Percentiles rank a stretch among this genome's conserved stretches.
Evolutionary conservation across 2,329 filamentous ascomycete species (phyloP).

Genomic region (Aspergillus proliferans): DNA sequence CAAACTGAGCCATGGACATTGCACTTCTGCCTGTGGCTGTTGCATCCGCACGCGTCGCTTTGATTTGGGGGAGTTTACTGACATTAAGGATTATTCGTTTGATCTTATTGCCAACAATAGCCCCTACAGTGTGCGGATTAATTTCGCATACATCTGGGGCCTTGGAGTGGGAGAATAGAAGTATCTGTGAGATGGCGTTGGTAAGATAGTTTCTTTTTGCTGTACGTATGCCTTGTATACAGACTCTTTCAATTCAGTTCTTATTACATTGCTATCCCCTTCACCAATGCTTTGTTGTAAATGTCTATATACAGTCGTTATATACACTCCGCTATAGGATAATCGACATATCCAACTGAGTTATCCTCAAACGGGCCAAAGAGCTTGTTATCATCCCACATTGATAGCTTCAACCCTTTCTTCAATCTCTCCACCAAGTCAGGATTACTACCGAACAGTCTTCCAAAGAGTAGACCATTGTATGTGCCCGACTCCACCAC

Average conservation of each 20-base stretch:
- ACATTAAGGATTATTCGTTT: not conserved
- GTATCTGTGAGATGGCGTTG: not conserved
- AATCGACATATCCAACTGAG: slow-evolving; percentile 25
- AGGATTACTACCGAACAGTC: slow-evolving; percentile 46
- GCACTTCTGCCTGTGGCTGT: not conserved
- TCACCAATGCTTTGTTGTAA: not conserved
- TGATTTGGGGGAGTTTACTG: not conserved
- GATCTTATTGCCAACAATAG: not conserved
- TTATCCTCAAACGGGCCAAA: slow-evolving; percentile 37
- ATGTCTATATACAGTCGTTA: not conserved
- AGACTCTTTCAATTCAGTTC: not conserved
- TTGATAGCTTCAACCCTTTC: slow-evolving; percentile 33
- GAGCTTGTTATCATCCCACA: slow-evolving; percentile 42
- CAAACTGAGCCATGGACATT: not conserved
- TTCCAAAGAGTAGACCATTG: slow-evolving; percentile 44
- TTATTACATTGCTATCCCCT: not conserved
- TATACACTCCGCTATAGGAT: slow-evolving; percentile 10
- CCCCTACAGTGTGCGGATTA: not conserved
- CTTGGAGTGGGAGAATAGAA: not conserved
- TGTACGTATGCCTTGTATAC: not conserved
- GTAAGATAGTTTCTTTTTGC: not conserved
- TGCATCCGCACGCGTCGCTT: not conserved
- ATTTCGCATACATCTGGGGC: not conserved
- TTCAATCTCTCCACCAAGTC: slow-evolving; percentile 43
- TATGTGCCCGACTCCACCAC: slow-evolving; percentile 44